Evolutionary conservation across 768 basidiomycete genomes (phyloP), one percentile per base, ranked within the genome.

Genomic region (Mycena polygramma): DNA sequence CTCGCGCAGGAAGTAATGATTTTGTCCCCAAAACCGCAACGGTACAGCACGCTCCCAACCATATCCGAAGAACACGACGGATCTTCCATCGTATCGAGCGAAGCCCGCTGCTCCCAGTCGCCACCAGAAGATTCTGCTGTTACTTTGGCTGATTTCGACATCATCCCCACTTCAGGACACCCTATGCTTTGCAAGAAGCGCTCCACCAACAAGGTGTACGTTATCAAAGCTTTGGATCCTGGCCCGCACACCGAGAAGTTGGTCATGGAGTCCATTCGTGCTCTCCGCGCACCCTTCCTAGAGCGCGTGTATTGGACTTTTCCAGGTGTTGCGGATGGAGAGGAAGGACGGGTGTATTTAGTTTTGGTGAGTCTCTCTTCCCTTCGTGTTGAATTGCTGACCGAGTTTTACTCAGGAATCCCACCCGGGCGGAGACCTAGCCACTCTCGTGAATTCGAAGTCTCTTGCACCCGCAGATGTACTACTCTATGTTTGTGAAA

Each of bases 1-100:
- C 17, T 6, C 43, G 11, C 46, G 26, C 66, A 82, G 81, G 81
- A 81, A 72, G 71, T 82, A 24, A 78, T 82, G 78, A 74, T 82
- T 11, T 69, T 82, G 10, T 78, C 79, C 20, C 76, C 78, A 8
- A 79, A 79, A 70, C 65, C 37, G 51, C 57, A 60, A 57, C 46
- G 67, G 39, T 52, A 77, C 59, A 74, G 62, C 59, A 26, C 24
- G 22, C 68, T 72, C 57, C 65, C 71, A 37, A 54, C 59, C 26
- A 71, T 72, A 58, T 62, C 64, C 36, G 68, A 69, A 63, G 68
- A 69, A 54, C 64, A 61, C n/a, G 52, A 69, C 61, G 43, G 53
- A 20, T 36, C 62, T 15, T 73, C 68, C 26, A 22, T 66, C 19
- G 59, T 30, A 48, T 66, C 72, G 10, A 51, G 57, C 17, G 63